Evolutionary conservation across 495 filamentous ascomycete genomes (phyloP).

Genomic region (Penicillium angulare): DNA sequence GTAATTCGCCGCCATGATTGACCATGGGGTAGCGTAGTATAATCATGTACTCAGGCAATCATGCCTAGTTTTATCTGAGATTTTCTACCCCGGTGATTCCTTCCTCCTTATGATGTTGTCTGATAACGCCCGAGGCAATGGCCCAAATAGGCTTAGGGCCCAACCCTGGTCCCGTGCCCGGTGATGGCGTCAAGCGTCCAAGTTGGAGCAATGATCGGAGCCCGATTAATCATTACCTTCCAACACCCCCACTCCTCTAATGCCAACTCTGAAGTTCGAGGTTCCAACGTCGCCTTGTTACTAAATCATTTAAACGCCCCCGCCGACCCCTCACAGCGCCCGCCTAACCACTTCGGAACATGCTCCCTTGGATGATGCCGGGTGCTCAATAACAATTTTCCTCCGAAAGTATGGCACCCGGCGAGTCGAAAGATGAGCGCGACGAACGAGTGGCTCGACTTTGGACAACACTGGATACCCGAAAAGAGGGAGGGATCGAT

Average conservation of each 20-base stretch:
- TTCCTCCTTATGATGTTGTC: not conserved
- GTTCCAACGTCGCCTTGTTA: constrained; percentile 2
- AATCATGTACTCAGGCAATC: not conserved
- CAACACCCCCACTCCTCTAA: constrained; percentile 13
- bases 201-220: constrained; percentile 36
- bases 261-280: constrained; percentile 5
- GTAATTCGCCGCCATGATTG: constrained; percentile 87
- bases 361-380: constrained; percentile 37
- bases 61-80: too few relatives aligned
- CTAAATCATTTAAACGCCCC: not conserved
- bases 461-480: constrained; percentile 77
- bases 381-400: constrained; percentile 38
- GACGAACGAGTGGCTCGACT: constrained; percentile 76
- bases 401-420: constrained; percentile 43
- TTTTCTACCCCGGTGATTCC: constrained; percentile 1
- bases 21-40: not conserved
- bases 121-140: constrained; percentile 7
- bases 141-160: constrained; percentile 38
- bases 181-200: constrained; percentile 34
- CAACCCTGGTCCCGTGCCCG: constrained; percentile 36
- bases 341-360: constrained; percentile 4
- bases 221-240: constrained; percentile 30
- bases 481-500: constrained; percentile 75
- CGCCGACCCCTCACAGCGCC: not conserved
- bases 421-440: constrained; percentile 67